Evolutionary conservation across 164 flowering plant species (phyloP).

Genomic region (Stephania cephalantha): DNA sequence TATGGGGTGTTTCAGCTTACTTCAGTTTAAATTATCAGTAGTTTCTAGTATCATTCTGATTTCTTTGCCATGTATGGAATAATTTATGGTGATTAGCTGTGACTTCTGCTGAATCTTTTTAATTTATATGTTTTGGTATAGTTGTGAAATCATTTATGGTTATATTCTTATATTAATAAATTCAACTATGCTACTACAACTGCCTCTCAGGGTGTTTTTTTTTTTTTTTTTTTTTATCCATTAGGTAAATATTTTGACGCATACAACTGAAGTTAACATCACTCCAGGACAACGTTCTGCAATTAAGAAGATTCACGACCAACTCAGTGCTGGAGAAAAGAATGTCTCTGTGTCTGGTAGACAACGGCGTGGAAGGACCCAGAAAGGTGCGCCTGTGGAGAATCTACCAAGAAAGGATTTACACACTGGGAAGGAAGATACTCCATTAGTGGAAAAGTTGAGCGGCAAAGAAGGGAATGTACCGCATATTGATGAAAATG

Average conservation of each 20-base stretch:
- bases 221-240: not conserved
- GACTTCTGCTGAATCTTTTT: not conserved
- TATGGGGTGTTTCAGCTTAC: not conserved
- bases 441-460: slow-evolving; percentile 1
- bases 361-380: slow-evolving; percentile 6
- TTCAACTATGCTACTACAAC: not conserved
- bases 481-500: not conserved
- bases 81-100: not conserved
- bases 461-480: not conserved
- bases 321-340: slow-evolving; percentile 14
- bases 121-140: not conserved
- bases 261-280: slow-evolving; percentile 45
- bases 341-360: slow-evolving; percentile 5
- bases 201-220: not conserved
- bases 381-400: slow-evolving; percentile 5
- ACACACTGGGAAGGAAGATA: slow-evolving; percentile 9
- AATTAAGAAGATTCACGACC: slow-evolving; percentile 25
- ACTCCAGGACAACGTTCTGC: slow-evolving; percentile 27
- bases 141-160: not conserved
- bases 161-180: not conserved
- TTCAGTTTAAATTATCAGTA: not conserved
- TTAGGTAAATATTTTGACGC: slow-evolving; percentile 70
- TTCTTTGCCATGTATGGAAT: not conserved
- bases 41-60: not conserved
- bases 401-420: slow-evolving; percentile 5